Base-by-base conservation (phyloP, 2,329 filamentous ascomycete genomes). In the Trichocomaceae sp. region DNA sequence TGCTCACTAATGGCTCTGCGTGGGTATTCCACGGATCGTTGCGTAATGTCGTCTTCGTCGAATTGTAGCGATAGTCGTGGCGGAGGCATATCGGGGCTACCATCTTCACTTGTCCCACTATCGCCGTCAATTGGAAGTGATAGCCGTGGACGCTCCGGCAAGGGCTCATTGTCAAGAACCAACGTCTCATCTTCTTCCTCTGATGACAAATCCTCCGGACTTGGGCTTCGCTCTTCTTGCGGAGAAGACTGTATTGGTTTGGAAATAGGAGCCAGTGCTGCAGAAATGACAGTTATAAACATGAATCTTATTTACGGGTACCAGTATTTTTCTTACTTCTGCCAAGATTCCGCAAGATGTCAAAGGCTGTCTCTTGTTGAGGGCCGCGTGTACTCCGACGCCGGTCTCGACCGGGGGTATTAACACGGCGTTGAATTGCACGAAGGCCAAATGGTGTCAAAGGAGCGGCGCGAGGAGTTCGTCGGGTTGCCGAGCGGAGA, bases 371-470 rank as follows among this genome's bases (percentile, higher is more conserved):
- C 63, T 82, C 79, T 41, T 79, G 68, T 61, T 79, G 75, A 53
- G 77, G 59, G 20, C 54, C 54, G 33, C 77, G 69, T 23, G 74
- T 75, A 57, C 78, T 81, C 57, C 75, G 72, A 53, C 78, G 66
- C 46, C 75, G 72, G 60, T 78, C 72, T 12, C 77, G 73, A 33
- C 69, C 72, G 19, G 79, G 77, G 2, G 78, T 80, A 58, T 75
- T 75, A 5, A 77, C 77, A 60, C 79, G 77, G 60, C 79, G 76
- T 64, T 80, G 75, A 26, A 80, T 69, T 9, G 79, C 79, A 42
- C 77, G 73, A 54, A 81, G 73, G 23, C 77, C 78, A 70, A 81
- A 77, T 0, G 80, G 80, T 15, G 80, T 82, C 5, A 78, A 76
- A 8, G 79, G 79, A 15, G 74, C 74, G 17, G 61, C 66, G 37